Evolutionary conservation across 768 basidiomycete genomes (phyloP), one percentile per base, ranked within the genome.

Genomic region (Xerocomellus intermedius): DNA sequence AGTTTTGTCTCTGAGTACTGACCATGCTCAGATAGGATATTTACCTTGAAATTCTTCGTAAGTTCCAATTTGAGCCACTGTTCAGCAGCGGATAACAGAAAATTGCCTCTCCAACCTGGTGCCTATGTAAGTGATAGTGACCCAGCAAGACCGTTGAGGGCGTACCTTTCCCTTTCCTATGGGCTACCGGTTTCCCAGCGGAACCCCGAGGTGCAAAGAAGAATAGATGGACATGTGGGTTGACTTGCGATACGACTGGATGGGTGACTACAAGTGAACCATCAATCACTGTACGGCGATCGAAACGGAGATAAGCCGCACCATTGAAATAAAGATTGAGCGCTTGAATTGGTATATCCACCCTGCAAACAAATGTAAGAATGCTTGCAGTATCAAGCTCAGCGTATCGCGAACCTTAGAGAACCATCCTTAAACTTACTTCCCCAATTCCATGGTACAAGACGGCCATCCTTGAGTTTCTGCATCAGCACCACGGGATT

Each of bases 401-500:
- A 13, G 13, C 6, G 17, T 38, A 35, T 21, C 10, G 48, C 76
- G 33, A 55, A 88, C 90, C 92, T 81, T 35, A 97, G 72, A 26
- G 91, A 94, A 3, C 94, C 94, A 65, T 98, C 94, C 67, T 91
- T 95, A 73, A 95, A 98, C 57, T 88, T 82, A 58, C 89, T 92
- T 24, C 94, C 95, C 86, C 93, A 94, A 67, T 89, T 96, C 89
- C 94, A 95, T 0, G 94, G 94, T 8, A 91, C 81, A 50, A 94
- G 74, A 38, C 77, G 81, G 1, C 92, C 94, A 57, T 87, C 86
- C 56, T 78, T 82, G 22, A 87, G 80, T 71, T 96, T 98, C 67
- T 93, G 89, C 89, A 99, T 91, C 50, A 99, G 73, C 0, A 94
- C 94, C 16, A 98, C 96, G 5, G 96, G 94, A 62, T 97, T 95